Base-by-base conservation (phyloP, 2,329 filamentous ascomycete genomes). In the Cercospora sesami region DNA sequence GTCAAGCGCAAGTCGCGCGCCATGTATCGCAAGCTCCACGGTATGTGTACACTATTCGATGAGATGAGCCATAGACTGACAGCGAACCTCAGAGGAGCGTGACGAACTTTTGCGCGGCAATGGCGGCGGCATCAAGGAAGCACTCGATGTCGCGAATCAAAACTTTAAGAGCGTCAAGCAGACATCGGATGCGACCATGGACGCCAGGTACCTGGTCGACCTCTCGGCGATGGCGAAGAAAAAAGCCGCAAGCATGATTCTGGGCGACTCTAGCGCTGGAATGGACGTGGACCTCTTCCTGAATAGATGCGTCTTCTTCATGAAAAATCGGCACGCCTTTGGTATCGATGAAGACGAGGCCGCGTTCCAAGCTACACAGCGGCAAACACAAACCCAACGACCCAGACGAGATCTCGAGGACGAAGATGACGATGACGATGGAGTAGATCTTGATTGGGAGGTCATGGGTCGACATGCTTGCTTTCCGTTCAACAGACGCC, bases 251-350 rank as follows among this genome's bases (percentile, higher is more conserved):
- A 88, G 90, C 62, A 84, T 96, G 28, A 88, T 90, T 1, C 84
- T 92, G 31, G 93, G 93, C 6, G 90, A 90, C 73, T 82, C 86
- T 1, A 87, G 88, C 2, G 88, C 90, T 61, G 92, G 93, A 7
- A 82, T 99, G 23, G 94, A 98, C 75, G 85, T 96, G 0, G 94
- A 98, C 69, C 92, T 97, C 74, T 96, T 98, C 75, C 88, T 98
- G 14, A 91, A 91, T 0, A 96, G 96, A 79, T 94, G 91, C 78
- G 93, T 96, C 68, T 87, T 86, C 3, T 98, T 91, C 77, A 97
- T 98, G 93, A 64, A 59, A 26, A 14, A 64, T 48, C 88, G 87
- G 18, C 76, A 79, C 23, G 85, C 86, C 39, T 90, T 88, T 3
- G 82, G 85, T 5, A 78, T 79, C 10, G 82, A 82, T 2, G 83